Evolutionary conservation across 2,329 filamentous ascomycete species (phyloP).

Genomic region (Talaromyces sp.): DNA sequence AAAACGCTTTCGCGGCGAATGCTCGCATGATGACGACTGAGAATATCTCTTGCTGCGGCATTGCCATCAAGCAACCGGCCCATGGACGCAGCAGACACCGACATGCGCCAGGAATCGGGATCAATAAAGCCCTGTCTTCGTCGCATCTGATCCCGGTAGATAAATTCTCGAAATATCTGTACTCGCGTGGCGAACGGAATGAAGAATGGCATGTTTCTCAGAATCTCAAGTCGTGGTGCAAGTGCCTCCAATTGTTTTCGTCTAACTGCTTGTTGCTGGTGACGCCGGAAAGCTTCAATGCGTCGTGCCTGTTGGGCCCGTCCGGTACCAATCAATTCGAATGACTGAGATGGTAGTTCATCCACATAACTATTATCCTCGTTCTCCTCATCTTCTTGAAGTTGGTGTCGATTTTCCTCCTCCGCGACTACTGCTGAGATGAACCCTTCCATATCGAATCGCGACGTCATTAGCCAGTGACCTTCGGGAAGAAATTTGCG

Average conservation of each 20-base stretch:
- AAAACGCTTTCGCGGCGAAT: constrained; percentile 79
- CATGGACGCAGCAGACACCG: constrained; percentile 47
- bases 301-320: constrained; percentile 60
- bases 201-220: constrained; percentile 95
- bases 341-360: constrained; percentile 30
- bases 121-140: constrained; percentile 67
- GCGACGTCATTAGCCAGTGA: constrained; percentile 91
- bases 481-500: constrained; percentile 75
- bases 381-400: constrained; percentile 61
- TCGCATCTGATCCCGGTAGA: constrained; percentile 74
- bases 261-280: constrained; percentile 64
- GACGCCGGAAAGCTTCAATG: constrained; percentile 60
- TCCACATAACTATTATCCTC: constrained; percentile 46
- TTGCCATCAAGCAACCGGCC: constrained; percentile 40
- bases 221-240: constrained; percentile 80
- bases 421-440: constrained; percentile 82
- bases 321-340: constrained; percentile 53
- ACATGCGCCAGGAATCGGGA: constrained; percentile 70
- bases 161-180: constrained; percentile 88
- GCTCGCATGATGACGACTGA: constrained; percentile 66
- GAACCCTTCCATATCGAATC: constrained; percentile 84
- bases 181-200: constrained; percentile 91
- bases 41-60: constrained; percentile 37
- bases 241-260: constrained; percentile 73
- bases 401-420: constrained; percentile 70